Base-by-base conservation (phyloP, 352 stramenopile species). In the Phytophthora macrochlamydospora region DNA sequence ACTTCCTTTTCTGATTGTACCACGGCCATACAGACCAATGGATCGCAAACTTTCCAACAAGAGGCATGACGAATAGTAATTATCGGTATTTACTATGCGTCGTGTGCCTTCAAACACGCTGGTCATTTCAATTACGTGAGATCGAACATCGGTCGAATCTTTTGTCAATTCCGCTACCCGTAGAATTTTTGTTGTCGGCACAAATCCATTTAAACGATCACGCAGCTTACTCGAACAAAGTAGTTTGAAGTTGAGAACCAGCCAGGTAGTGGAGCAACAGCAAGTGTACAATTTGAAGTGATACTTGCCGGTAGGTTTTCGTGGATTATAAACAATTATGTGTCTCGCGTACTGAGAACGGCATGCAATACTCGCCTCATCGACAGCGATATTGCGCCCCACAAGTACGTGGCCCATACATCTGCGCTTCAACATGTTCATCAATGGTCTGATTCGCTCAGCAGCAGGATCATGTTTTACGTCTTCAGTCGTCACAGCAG, bases 41-140 rank as follows among this genome's bases (percentile, higher is more conserved):
- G 65, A 35, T 33, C 73, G 37, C 2, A 81, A 33, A 30, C 45
- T 56, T 11, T 72, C 54, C 2, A 78, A 51, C 0, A 78, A 56
- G 14, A 69, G 52, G 35, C 72, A 62, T 0, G 68, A 81, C 0
- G 64, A 78, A 38, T 81, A 81, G 45, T 65, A 76, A 52, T 78
- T 77, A 42, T 81, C 69, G 2, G 52, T 65, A 33, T 72, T 72
- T 40, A 78, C 51, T 28, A 78, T 62, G 2, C 67, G 45, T 1
- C 44, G 46, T 0, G 60, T 62, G 7, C 45, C 37, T 49, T 73
- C 51, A 24, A 73, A 66, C 0, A 58, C 51, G 7, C 13, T 30
- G 6, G 54, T 65, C 0, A 75, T 56, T 46, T 80, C 64, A 18
- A 77, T 37, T 2, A 80, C 68, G 30, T 66, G 53, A 29, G 67